Evolutionary conservation across 805 yeast genomes (phyloP).

Genomic region (Yamadazyma philogaea): DNA sequence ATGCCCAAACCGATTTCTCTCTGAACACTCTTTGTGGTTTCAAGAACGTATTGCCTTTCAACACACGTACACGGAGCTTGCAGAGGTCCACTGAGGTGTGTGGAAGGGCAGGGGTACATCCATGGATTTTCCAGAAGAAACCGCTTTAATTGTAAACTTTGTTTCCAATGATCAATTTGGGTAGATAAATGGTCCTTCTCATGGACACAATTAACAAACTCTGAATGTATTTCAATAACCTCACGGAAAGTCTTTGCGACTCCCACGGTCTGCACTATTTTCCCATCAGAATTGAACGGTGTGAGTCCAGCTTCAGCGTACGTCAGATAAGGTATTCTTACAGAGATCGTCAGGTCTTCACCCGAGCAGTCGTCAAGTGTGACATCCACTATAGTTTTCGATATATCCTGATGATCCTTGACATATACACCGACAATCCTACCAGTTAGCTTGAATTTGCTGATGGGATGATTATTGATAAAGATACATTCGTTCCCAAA

Average conservation of each 20-base stretch:
- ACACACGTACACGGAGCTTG: slow-evolving; percentile 10
- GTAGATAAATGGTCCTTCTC: not conserved
- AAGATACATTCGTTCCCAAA: slow-evolving; percentile 13
- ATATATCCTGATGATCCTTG: slow-evolving; percentile 11
- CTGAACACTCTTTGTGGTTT: not conserved
- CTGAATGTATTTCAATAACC: slow-evolving; percentile 13
- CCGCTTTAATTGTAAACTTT: not conserved
- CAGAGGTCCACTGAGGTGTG: not conserved
- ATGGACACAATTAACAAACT: slow-evolving; percentile 6
- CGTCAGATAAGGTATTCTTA: slow-evolving; percentile 15
- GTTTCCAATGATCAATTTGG: not conserved
- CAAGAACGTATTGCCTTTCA: slow-evolving; percentile 1
- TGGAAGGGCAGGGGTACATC: not conserved
- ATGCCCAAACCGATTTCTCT: not conserved
- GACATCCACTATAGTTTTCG: slow-evolving; percentile 17
- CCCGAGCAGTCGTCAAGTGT: slow-evolving; percentile 37
- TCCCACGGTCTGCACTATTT: slow-evolving; percentile 26
- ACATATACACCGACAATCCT: slow-evolving; percentile 23
- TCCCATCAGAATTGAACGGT: slow-evolving; percentile 20
- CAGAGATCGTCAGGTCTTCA: slow-evolving; percentile 24
- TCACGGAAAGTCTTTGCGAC: slow-evolving; percentile 2
- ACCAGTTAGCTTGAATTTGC: slow-evolving; percentile 24
- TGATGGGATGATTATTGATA: slow-evolving; percentile 36
- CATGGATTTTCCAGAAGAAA: not conserved
- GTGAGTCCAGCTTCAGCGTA: slow-evolving; percentile 17